Conservation (phyloP, 371 early-diverging fungal genomes). For the Syncephalastrum monosporum region DNA sequence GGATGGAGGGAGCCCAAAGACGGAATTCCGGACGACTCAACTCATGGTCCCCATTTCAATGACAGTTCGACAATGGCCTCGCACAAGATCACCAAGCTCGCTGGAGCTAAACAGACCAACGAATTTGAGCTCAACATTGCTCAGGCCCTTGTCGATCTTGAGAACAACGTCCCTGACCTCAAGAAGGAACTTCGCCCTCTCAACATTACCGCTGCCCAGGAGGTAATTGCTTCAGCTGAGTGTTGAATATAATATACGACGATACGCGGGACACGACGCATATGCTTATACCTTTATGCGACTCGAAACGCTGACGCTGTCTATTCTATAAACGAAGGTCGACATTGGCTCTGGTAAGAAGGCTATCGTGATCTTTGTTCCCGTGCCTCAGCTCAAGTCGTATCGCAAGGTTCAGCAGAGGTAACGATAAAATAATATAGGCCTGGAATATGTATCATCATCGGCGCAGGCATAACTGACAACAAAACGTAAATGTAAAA, state of each 20-base stretch:
- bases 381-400: constrained; percentile 87
- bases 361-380: constrained; percentile 95
- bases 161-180: constrained; percentile 88
- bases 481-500: too few species aligned
- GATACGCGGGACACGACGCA: not conserved
- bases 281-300: not conserved
- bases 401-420: constrained; percentile 93
- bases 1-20: constrained; percentile 7
- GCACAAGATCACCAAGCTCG: constrained; percentile 76
- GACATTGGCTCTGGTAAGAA: constrained; percentile 92
- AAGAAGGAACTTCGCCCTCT: constrained; percentile 92
- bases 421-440: constrained; percentile 17
- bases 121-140: constrained; percentile 92
- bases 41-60: not conserved
- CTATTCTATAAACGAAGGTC: constrained; percentile 47
- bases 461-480: too few species aligned
- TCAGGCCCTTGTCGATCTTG: constrained; percentile 91
- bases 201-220: constrained; percentile 90
- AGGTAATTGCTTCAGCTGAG: constrained; percentile 53
- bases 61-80: constrained; percentile 36
- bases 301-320: not conserved
- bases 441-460: not conserved
- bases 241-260: not conserved
- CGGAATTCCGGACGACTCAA: not conserved
- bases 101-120: constrained; percentile 69